Conservation (phyloP, 2,329 filamentous ascomycete genomes). For the Phyllosticta capitalensis region DNA sequence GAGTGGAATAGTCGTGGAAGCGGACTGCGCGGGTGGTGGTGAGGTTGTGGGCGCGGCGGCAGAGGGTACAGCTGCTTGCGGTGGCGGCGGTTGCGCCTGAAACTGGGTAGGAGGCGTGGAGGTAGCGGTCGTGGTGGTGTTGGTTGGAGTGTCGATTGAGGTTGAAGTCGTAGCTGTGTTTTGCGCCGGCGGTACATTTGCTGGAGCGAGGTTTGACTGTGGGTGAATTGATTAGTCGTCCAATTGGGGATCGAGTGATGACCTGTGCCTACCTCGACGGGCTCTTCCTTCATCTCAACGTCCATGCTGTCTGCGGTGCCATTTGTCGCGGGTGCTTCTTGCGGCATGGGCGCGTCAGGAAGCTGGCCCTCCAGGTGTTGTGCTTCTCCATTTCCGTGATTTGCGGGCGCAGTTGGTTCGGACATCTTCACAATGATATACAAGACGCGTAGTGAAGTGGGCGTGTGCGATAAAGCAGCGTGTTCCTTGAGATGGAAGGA, state of each 20-base stretch:
- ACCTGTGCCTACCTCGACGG: constrained; percentile 16
- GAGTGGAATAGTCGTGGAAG: neutral
- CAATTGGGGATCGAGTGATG: neutral
- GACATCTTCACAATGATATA: neutral
- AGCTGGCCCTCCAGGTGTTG: neutral
- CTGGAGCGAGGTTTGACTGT: constrained; percentile 9
- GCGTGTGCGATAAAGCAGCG: neutral
- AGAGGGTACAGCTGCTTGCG: neutral
- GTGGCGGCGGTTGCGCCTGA: constrained; percentile 12
- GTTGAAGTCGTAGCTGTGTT: constrained; percentile 16
- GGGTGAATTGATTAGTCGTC: constrained; percentile 11
- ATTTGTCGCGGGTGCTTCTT: constrained; percentile 14
- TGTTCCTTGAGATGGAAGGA: neutral
- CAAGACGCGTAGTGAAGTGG: neutral
- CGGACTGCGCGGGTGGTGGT: constrained; percentile 1
- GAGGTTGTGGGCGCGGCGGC: neutral
- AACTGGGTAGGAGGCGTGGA: constrained; percentile 17
- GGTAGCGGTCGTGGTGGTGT: neutral
- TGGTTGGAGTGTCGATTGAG: neutral
- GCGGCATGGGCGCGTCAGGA: constrained; percentile 6
- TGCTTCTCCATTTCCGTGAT: neutral
- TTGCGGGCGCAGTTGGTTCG: neutral
- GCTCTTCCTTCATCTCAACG: constrained; percentile 28
- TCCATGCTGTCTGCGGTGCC: constrained; percentile 17
- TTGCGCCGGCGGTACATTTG: constrained; percentile 16